Conservation (phyloP, 306 rosid species). For the Cucurbita moschata region DNA sequence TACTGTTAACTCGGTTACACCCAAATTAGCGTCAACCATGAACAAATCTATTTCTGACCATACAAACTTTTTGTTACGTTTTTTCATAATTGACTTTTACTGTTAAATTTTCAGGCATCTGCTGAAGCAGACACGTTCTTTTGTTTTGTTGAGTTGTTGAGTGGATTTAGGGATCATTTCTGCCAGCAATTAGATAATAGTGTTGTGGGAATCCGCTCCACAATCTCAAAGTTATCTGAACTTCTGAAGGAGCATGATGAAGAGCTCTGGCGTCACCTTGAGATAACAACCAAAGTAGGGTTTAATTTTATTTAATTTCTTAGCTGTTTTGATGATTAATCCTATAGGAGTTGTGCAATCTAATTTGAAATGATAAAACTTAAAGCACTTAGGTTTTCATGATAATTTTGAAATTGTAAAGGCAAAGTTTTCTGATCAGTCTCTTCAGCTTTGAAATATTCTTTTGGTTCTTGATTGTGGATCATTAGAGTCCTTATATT, state of each 20-base stretch:
- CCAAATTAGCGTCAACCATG: not conserved
- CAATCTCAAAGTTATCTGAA: constrained; percentile 75
- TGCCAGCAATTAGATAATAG: constrained; percentile 98
- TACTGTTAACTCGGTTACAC: too few species aligned
- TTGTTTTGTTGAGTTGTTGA: constrained; percentile 91
- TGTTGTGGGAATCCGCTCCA: constrained; percentile 95
- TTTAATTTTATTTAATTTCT: not conserved
- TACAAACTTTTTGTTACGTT: not conserved
- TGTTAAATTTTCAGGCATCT: constrained; percentile 47
- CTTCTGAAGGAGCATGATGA: constrained; percentile 91
- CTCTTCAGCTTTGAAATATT: not conserved
- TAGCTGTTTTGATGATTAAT: not conserved
- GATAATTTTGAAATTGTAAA: not conserved
- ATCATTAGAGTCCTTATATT: not conserved
- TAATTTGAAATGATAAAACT: not conserved
- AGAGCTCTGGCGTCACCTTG: constrained; percentile 99
- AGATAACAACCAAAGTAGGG: constrained; percentile 86
- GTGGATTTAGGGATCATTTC: constrained; percentile 93
- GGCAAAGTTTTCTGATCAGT: not conserved
- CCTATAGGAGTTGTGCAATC: not conserved
- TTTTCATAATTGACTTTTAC: constrained; percentile 19
- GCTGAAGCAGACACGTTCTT: constrained; percentile 97
- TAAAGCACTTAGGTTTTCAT: not conserved
- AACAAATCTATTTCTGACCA: not conserved
- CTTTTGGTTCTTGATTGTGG: not conserved